phyloP scores from a whole-genome alignment of 2,329 filamentous ascomycete genomes.

The Nigrospora oryzae region DNA sequence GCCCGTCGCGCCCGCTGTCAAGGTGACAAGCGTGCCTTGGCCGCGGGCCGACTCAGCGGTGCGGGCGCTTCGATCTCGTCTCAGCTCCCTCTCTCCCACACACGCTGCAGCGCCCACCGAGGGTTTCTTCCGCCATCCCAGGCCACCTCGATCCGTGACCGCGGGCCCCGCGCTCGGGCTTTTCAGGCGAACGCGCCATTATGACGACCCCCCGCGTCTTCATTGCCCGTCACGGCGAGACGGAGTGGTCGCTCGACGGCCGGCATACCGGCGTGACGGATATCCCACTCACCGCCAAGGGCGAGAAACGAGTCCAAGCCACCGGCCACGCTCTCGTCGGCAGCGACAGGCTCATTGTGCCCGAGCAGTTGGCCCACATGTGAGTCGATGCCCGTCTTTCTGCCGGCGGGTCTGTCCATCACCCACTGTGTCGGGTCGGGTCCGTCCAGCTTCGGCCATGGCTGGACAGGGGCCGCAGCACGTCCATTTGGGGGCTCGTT shows the following conservation, averaged over 20 bases:
- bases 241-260: constrained; percentile 86
- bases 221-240: constrained; percentile 85
- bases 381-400: constrained; percentile 30
- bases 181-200: neutral
- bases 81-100: neutral
- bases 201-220: constrained; percentile 62
- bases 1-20: too few relatives aligned
- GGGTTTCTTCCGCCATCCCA: too few relatives aligned
- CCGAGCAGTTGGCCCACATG: constrained; percentile 75
- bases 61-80: neutral
- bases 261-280: constrained; percentile 81
- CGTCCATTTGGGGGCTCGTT: too few relatives aligned
- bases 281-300: constrained; percentile 73
- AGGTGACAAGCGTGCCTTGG: too few relatives aligned
- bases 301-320: constrained; percentile 65
- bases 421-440: neutral
- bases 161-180: too few relatives aligned
- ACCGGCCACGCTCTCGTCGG: constrained; percentile 83
- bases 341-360: constrained; percentile 75
- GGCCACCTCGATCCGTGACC: too few relatives aligned
- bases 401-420: neutral
- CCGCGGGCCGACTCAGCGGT: too few relatives aligned
- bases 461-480: too few relatives aligned
- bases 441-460: too few relatives aligned
- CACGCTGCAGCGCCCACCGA: neutral